Conservation (phyloP, 2,329 filamentous ascomycete species). For the Cladophialophora bantiana region DNA sequence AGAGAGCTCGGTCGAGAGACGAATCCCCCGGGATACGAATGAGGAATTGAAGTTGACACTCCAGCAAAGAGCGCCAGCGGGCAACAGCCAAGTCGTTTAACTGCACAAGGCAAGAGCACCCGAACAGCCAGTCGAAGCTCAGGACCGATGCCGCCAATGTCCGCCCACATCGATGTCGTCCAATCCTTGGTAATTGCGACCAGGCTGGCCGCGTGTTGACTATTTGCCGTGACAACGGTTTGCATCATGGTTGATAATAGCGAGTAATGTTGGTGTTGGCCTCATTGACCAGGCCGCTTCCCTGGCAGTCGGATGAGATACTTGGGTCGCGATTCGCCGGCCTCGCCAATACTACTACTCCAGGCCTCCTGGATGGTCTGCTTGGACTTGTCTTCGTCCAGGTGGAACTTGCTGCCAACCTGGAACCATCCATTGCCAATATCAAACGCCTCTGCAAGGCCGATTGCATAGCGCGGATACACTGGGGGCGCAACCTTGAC, state of each 20-base stretch:
- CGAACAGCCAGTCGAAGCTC: conserved; percentile 14
- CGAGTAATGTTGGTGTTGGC: too few species aligned
- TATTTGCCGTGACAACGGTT: neutral
- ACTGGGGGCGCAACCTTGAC: conserved; percentile 48
- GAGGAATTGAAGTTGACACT: neutral
- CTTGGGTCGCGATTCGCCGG: conserved; percentile 32
- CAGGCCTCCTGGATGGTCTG: conserved; percentile 64
- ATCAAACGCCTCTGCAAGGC: conserved; percentile 64
- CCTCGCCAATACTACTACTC: conserved; percentile 57
- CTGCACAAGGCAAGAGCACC: conserved; percentile 8
- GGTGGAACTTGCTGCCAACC: conserved; percentile 60
- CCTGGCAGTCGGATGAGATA: conserved; percentile 36
- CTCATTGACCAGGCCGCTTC: conserved; percentile 2
- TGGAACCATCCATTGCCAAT: conserved; percentile 67
- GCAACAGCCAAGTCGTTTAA: conserved; percentile 12
- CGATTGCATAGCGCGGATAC: conserved; percentile 47
- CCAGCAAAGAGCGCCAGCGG: neutral
- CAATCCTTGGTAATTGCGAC: neutral
- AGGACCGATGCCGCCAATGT: conserved; percentile 13
- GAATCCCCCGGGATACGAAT: neutral
- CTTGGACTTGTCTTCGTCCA: conserved; percentile 58
- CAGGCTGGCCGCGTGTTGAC: conserved; percentile 1
- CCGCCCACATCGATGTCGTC: conserved; percentile 7
- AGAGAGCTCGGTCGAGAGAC: conserved; percentile 18
- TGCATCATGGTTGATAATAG: neutral